Conservation (phyloP, 2,329 filamentous ascomycete genomes). For the Elsinoe australis region DNA sequence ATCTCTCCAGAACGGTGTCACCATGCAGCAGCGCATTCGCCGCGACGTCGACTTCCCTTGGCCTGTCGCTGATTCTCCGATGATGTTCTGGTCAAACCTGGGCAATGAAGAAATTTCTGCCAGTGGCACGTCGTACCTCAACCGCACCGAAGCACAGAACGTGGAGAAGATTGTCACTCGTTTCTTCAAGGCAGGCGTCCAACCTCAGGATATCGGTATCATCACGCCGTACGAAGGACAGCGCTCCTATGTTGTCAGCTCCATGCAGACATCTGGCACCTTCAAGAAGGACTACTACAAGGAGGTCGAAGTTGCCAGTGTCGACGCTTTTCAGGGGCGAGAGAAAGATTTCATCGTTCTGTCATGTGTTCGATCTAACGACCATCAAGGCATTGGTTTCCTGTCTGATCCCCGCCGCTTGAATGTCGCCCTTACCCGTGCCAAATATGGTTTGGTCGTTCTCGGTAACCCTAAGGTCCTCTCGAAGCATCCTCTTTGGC, state of each 20-base stretch:
- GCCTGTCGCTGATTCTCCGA: constrained; percentile 87
- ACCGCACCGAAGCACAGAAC: constrained; percentile 92
- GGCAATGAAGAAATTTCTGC: constrained; percentile 98
- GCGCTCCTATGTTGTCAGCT: constrained; percentile 94
- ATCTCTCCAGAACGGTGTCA: constrained; percentile 92
- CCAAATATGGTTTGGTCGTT: constrained; percentile 93
- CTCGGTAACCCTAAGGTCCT: constrained; percentile 96
- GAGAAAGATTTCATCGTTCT: constrained; percentile 99
- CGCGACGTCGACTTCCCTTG: constrained; percentile 96
- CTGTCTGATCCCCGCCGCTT: constrained; percentile 93
- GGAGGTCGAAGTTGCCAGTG: constrained; percentile 94
- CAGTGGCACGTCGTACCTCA: constrained; percentile 94
- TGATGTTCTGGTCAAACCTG: constrained; percentile 99
- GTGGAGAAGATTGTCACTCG: constrained; percentile 98
- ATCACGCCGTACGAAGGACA: constrained; percentile 99
- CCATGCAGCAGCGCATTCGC: constrained; percentile 76
- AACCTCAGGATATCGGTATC: constrained; percentile 86
- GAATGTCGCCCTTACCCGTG: constrained; percentile 92
- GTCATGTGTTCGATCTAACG: constrained; percentile 95
- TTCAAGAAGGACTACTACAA: constrained; percentile 99
- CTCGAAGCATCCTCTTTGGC: constrained; percentile 96
- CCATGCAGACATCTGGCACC: constrained; percentile 96
- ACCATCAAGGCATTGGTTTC: constrained; percentile 98
- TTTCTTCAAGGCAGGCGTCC: constrained; percentile 98
- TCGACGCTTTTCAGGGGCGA: constrained; percentile 96